These are phyloP conservation scores for Calvatia gigantea DNA, from an alignment of 768 basidiomycete genomes.

Conservation along the genomic window DNA sequence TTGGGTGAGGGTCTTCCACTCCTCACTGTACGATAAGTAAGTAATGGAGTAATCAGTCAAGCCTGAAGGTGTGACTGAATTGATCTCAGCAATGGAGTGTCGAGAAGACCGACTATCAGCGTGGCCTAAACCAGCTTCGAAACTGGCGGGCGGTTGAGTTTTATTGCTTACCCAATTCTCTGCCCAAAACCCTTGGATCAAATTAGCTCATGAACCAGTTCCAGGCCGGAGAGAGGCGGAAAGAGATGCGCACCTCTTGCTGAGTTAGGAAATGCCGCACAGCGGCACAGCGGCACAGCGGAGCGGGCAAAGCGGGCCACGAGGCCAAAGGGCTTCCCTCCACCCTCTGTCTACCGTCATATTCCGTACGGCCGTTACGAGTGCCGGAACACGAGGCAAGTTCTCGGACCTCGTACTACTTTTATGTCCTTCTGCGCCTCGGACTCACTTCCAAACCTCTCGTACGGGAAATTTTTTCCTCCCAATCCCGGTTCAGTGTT, in stretches of 20 bases:
- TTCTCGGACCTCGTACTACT: background rate
- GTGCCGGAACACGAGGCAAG: slow-evolving; percentile 2
- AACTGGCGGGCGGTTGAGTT: no score
- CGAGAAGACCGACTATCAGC: no score
- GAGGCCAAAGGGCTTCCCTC: background rate
- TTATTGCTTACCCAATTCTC: no score
- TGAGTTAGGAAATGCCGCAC: background rate
- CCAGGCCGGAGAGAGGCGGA: background rate
- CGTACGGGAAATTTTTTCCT: no score
- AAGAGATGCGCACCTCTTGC: background rate
- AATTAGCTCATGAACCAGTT: background rate
- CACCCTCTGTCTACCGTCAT: background rate
- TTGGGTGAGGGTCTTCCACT: no score
- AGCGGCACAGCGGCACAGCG: background rate
- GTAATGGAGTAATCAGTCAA: no score
- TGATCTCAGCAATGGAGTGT: no score
- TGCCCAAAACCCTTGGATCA: background rate
- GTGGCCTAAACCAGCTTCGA: no score
- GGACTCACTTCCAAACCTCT: no score
- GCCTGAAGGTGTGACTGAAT: no score
- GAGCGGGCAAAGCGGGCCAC: background rate
- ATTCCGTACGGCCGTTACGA: background rate
- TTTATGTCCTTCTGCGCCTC: background rate
- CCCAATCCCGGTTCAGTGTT: no score
- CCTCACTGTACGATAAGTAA: no score